Evolutionary conservation across 345 rosid genomes (phyloP).

Genomic region (Arabis alpina): DNA sequence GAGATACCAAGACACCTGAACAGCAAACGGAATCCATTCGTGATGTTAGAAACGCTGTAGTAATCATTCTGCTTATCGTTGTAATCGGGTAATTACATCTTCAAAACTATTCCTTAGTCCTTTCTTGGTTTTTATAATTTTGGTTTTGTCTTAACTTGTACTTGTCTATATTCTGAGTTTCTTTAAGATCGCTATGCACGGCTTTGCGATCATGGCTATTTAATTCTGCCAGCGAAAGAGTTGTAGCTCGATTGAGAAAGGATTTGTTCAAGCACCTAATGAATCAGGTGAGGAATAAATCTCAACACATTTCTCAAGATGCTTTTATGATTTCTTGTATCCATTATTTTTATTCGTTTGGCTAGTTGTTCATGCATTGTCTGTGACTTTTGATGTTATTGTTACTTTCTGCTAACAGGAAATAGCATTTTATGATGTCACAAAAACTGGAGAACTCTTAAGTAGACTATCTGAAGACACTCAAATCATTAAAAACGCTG

Average conservation of each 20-base stretch:
- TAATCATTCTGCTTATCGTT: constrained; percentile 56
- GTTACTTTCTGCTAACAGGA: constrained; percentile 44
- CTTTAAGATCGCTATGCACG: constrained; percentile 56
- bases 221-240: constrained; percentile 66
- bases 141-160: constrained; percentile 1
- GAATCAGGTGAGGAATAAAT: constrained; percentile 47
- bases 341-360: background rate
- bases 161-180: background rate
- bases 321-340: background rate
- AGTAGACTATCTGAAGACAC: constrained; percentile 73
- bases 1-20: constrained; percentile 53
- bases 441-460: constrained; percentile 69
- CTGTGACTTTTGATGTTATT: constrained; percentile 3
- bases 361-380: background rate
- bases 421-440: constrained; percentile 67
- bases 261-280: constrained; percentile 60
- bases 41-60: constrained; percentile 55
- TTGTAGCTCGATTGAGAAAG: constrained; percentile 67
- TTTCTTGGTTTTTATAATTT: background rate
- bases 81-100: constrained; percentile 53
- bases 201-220: constrained; percentile 67
- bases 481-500: constrained; percentile 72
- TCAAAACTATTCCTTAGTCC: background rate
- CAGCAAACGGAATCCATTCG: constrained; percentile 51
- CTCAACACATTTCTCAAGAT: constrained; percentile 9